Evolutionary conservation across 495 filamentous ascomycete genomes (phyloP), one percentile per base, ranked within the genome.

Genomic region (Penicillium ucsense): DNA sequence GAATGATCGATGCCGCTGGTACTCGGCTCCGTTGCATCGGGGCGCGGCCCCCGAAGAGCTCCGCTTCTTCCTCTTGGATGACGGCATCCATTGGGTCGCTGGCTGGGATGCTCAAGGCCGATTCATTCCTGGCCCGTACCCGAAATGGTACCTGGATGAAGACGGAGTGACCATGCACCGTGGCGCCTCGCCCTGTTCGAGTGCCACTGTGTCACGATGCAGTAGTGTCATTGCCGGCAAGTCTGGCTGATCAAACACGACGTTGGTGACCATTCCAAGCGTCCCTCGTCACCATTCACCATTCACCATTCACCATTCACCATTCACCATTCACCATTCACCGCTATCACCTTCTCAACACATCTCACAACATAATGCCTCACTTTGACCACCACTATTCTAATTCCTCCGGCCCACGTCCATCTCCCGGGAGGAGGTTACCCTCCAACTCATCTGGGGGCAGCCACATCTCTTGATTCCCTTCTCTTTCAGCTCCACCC

Each of bases 111-210:
- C 65, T 9, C 58, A 68, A 43, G 67, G 65, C 9, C 61, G 55
- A 12, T 73, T 73, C 49, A 70, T 73, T 37, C 67, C 64, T 29
- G 70, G 70, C 3, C 70, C 70, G 5, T 73, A 73, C 43, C 67
- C 65, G 30, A 68, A 68, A 47, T 73, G 68, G 68, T 65, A 56
- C 46, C 54, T 67, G 30, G 70, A 73, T 43, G 47, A 62, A 27
- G 65, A 68, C 45, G 61, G 59, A 35, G 50, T 56, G 35, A 67
- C 66, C 29, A 67, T 73, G 65, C 65, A 53, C n/a, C 68, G 64
- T 12, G 56, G 59, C 12, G 57, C 61, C 12, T 58, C 63, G 32
- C 65, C 67, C 7, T 63, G 67, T n/a, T 60, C 64, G 9, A 67
- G 65, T 56, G 63, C 68, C 35, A 63, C 61, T 37, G 66, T 70